Evolutionary conservation across 176 grass and related monocot genomes (phyloP).

Genomic region (Aegilops sharonensis): DNA sequence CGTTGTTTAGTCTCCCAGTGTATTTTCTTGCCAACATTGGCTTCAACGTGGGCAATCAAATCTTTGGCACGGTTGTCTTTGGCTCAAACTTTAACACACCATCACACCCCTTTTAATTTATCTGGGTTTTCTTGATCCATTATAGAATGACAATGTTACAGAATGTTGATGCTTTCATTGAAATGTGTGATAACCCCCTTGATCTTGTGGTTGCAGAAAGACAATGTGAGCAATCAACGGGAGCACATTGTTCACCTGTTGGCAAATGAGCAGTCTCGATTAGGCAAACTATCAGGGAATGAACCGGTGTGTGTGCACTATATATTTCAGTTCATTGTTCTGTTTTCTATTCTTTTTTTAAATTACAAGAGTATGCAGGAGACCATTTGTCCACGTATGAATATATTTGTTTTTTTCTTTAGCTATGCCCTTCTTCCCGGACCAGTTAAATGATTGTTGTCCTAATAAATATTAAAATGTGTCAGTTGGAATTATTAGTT

Average conservation of each 20-base stretch:
- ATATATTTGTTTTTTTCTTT: background rate
- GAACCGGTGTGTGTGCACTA: conserved; percentile 61
- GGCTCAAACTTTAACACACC: background rate
- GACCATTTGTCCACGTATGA: background rate
- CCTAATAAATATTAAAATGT: background rate
- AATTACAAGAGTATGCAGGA: background rate
- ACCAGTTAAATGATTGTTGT: background rate
- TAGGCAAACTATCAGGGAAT: conserved; percentile 57
- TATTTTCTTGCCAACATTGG: background rate
- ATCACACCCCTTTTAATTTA: background rate
- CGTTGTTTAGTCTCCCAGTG: background rate
- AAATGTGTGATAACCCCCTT: background rate
- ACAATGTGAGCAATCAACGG: conserved; percentile 81
- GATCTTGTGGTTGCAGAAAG: conserved; percentile 57
- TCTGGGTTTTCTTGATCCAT: background rate
- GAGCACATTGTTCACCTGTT: conserved; percentile 91
- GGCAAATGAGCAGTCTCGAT: conserved; percentile 87
- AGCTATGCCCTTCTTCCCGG: background rate
- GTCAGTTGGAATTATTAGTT: background rate
- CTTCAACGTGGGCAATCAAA: background rate
- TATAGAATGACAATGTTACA: conserved; percentile 16
- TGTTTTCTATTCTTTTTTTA: background rate
- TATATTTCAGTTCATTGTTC: conserved; percentile 7
- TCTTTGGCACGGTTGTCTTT: background rate
- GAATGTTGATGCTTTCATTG: background rate